These are phyloP conservation scores for Diaporthe humulicola DNA, from an alignment of 2,329 filamentous ascomycete species.

Conservation along the genomic window DNA sequence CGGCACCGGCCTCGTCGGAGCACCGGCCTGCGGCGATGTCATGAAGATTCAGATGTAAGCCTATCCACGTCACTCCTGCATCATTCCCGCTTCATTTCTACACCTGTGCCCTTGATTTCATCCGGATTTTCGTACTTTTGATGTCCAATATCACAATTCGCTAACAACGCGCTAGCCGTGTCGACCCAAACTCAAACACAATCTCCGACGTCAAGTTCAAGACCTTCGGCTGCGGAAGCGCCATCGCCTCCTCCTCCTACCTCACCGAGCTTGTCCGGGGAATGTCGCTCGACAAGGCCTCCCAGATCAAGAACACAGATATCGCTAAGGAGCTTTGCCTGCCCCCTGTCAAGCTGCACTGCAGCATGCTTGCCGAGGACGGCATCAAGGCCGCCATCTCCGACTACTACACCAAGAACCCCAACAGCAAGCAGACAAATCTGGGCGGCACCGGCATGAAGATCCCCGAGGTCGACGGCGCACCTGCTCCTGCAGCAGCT, in stretches of 20 bases:
- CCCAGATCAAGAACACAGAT: constrained; percentile 94
- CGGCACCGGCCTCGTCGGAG: constrained; percentile 90
- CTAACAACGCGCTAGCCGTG: constrained; percentile 60
- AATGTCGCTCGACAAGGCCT: constrained; percentile 96
- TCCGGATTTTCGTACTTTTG: constrained; percentile 68
- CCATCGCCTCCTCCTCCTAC: constrained; percentile 95
- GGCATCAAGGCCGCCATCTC: constrained; percentile 93
- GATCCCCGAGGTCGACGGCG: constrained; percentile 69
- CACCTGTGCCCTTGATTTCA: constrained; percentile 58
- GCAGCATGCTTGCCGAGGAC: constrained; percentile 92
- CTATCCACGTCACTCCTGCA: constrained; percentile 75
- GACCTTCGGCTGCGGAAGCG: constrained; percentile 94
- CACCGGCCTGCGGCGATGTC: constrained; percentile 92
- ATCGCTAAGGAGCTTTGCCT: constrained; percentile 96
- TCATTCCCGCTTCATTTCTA: constrained; percentile 43
- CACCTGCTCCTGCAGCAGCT: constrained; percentile 46
- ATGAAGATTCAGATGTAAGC: constrained; percentile 94
- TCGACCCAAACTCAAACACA: constrained; percentile 87
- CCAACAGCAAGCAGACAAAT: constrained; percentile 79
- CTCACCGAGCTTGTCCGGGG: constrained; percentile 94
- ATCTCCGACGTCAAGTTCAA: constrained; percentile 98
- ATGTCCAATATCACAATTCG: neutral
- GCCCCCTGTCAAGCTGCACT: constrained; percentile 92
- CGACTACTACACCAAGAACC: constrained; percentile 94
- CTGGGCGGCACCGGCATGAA: constrained; percentile 80